These are phyloP conservation scores for Geotrichum histeridarum DNA, from an alignment of 1,139 yeast species.

Conservation along the genomic window DNA sequence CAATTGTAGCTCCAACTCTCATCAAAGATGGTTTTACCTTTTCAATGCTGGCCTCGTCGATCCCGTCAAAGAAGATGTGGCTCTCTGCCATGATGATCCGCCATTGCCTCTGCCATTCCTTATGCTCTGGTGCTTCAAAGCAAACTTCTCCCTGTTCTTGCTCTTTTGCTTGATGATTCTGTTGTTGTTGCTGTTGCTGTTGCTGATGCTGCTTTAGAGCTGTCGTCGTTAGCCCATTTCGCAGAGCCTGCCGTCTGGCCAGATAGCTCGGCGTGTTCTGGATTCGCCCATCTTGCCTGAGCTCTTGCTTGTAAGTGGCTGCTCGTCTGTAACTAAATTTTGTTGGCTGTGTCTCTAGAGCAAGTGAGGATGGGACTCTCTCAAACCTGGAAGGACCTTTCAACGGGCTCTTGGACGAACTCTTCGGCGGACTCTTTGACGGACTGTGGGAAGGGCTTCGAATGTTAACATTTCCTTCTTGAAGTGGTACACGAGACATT, in stretches of 20 bases:
- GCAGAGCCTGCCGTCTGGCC: slow-evolving; percentile 7
- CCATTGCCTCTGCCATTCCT: slow-evolving; percentile 78
- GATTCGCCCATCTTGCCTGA: neutral
- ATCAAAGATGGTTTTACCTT: slow-evolving; percentile 43
- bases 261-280: neutral
- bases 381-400: neutral
- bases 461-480: slow-evolving; percentile 13
- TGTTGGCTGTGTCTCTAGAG: slow-evolving; percentile 15
- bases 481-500: slow-evolving; percentile 14
- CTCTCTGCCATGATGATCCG: slow-evolving; percentile 66
- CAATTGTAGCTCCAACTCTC: slow-evolving; percentile 43
- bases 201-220: slow-evolving; percentile 3
- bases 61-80: slow-evolving; percentile 72
- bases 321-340: slow-evolving; percentile 8
- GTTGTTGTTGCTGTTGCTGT: slow-evolving; percentile 4
- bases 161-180: slow-evolving; percentile 1
- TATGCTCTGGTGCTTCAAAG: slow-evolving; percentile 23
- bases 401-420: neutral
- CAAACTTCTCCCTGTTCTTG: slow-evolving; percentile 19
- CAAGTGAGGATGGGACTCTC: slow-evolving; percentile 9
- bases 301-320: slow-evolving; percentile 5
- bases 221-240: slow-evolving; percentile 3
- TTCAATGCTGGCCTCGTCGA: slow-evolving; percentile 50
- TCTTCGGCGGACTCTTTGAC: slow-evolving; percentile 2
- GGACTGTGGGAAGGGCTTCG: slow-evolving; percentile 8